Evolutionary conservation across 169 alveolate species (phyloP).

Genomic region (Cryptosporidium viatorum): DNA sequence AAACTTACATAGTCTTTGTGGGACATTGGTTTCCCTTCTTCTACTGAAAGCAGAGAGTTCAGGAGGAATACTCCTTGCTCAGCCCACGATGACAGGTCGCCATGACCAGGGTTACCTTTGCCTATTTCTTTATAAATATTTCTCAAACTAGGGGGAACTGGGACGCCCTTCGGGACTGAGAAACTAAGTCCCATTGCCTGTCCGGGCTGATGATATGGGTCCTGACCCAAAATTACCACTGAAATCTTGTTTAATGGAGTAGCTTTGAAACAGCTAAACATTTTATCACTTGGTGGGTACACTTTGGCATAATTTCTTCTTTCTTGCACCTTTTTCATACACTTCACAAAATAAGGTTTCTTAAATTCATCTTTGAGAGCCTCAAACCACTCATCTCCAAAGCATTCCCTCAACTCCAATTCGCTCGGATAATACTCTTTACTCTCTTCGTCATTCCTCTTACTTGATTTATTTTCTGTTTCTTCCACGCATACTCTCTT

Average conservation of each 20-base stretch:
- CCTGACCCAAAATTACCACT: conserved; percentile 98
- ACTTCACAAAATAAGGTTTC: conserved; percentile 82
- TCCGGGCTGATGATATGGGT: conserved; percentile 96
- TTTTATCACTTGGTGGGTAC: conserved; percentile 88
- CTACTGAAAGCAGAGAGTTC: conserved; percentile 95
- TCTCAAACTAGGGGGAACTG: conserved; percentile 96
- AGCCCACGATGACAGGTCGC: conserved; percentile 98
- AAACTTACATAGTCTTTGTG: conserved; percentile 86
- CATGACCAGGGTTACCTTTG: conserved; percentile 89
- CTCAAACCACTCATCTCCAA: conserved; percentile 81
- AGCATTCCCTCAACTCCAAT: conserved; percentile 5
- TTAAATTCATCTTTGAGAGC: conserved; percentile 80
- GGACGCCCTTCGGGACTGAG: conserved; percentile 94
- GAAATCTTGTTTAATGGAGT: conserved; percentile 83
- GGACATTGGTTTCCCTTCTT: conserved; percentile 90
- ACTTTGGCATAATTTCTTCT: conserved; percentile 80
- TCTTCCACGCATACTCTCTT: background rate
- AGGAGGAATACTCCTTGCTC: conserved; percentile 96
- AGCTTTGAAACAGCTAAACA: conserved; percentile 86
- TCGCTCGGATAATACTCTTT: conserved; percentile 24
- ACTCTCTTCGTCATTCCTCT: background rate
- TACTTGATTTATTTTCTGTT: background rate
- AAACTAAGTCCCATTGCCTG: conserved; percentile 97
- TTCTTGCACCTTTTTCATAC: conserved; percentile 83
- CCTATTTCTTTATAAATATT: conserved; percentile 95